Conservation (phyloP, 2,329 filamentous ascomycete species). For the Penicillium capsulatum region DNA sequence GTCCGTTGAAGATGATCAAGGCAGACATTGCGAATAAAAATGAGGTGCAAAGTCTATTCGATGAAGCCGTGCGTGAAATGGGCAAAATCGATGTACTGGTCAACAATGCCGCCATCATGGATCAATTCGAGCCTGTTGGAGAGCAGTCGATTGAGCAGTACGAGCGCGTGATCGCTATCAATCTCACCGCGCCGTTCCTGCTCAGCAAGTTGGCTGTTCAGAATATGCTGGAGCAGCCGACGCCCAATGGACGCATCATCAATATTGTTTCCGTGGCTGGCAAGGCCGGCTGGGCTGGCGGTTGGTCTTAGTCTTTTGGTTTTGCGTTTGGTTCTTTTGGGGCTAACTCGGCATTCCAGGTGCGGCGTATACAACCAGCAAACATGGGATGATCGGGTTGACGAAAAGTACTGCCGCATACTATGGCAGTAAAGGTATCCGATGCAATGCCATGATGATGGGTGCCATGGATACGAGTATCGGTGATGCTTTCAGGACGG, state of each 20-base stretch:
- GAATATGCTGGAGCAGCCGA: constrained; percentile 40
- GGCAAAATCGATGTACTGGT: constrained; percentile 55
- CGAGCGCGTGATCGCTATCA: constrained; percentile 54
- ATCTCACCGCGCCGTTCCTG: constrained; percentile 54
- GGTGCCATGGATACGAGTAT: constrained; percentile 58
- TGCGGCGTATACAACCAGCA: constrained; percentile 51
- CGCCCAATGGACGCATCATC: constrained; percentile 47
- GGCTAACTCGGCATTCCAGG: no score
- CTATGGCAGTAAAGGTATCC: constrained; percentile 54
- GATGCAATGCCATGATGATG: constrained; percentile 49
- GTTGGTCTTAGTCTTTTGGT: constrained; percentile 23
- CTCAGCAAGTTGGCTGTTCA: constrained; percentile 51
- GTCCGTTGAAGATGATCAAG: constrained; percentile 28
- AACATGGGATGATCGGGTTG: constrained; percentile 53
- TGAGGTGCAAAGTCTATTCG: constrained; percentile 38
- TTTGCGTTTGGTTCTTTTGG: no score
- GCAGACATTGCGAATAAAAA: constrained; percentile 37
- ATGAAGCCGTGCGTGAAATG: constrained; percentile 32
- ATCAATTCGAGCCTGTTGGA: constrained; percentile 53
- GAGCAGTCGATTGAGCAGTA: constrained; percentile 46
- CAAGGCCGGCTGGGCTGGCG: constrained; percentile 40
- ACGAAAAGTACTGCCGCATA: constrained; percentile 56
- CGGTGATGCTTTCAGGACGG: constrained; percentile 38
- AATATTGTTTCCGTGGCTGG: constrained; percentile 52
- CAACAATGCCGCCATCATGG: constrained; percentile 58